These are phyloP conservation scores for Aspergillus niger DNA, from an alignment of 2,329 filamentous ascomycete genomes.

Conservation along the genomic window DNA sequence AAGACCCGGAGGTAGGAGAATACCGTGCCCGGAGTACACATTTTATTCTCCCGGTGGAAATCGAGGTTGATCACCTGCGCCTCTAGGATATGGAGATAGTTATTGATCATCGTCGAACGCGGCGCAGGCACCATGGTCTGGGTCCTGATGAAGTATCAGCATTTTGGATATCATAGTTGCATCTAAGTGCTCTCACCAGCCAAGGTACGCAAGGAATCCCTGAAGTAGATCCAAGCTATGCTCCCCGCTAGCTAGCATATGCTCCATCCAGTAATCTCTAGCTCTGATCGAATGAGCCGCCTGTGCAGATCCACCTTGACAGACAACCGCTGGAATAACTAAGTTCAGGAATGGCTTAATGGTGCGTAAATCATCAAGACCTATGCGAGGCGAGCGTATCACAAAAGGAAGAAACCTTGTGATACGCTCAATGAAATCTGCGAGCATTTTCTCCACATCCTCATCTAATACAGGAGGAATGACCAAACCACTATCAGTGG, in stretches of 20 bases:
- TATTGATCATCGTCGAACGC: constrained; percentile 49
- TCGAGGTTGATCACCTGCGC: constrained; percentile 52
- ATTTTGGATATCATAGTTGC: background rate
- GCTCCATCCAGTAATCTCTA: constrained; percentile 43
- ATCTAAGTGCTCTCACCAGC: constrained; percentile 43
- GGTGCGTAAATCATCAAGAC: constrained; percentile 19
- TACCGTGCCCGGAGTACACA: background rate
- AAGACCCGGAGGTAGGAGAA: constrained; percentile 10
- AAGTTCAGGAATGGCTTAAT: constrained; percentile 28
- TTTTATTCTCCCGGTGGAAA: background rate
- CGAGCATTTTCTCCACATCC: constrained; percentile 20
- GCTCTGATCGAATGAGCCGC: constrained; percentile 15
- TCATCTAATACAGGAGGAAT: constrained; percentile 5
- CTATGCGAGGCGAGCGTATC: constrained; percentile 18
- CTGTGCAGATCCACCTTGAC: constrained; percentile 17
- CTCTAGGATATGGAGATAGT: constrained; percentile 52
- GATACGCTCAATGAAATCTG: constrained; percentile 17
- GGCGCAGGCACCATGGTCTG: constrained; percentile 12
- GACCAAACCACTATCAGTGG: background rate
- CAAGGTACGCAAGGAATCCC: constrained; percentile 49
- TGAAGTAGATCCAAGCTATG: constrained; percentile 50
- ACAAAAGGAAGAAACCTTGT: constrained; percentile 31
- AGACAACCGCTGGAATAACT: constrained; percentile 25
- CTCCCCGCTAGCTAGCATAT: constrained; percentile 47
- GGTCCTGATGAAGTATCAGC: constrained; percentile 3